Evolutionary conservation across 2,329 filamentous ascomycete genomes (phyloP).

Genomic region (Aureobasidium uvarum): DNA sequence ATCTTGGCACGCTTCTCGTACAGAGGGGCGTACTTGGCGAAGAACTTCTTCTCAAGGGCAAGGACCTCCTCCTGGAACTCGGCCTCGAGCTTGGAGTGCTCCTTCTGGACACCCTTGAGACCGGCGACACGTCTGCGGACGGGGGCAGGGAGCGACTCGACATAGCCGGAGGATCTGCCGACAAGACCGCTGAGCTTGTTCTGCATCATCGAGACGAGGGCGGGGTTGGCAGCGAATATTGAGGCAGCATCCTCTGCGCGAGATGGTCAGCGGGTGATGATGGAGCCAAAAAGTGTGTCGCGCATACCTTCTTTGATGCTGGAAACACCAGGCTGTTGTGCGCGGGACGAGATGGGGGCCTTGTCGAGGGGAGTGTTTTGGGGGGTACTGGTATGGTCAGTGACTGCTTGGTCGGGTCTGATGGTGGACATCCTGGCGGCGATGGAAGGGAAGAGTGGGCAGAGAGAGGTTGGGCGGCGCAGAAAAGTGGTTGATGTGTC

Average conservation of each 20-base stretch:
- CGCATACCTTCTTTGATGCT: constrained; percentile 95
- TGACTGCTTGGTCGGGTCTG: background rate
- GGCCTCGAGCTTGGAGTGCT: constrained; percentile 96
- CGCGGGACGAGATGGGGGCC: constrained; percentile 95
- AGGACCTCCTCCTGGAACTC: constrained; percentile 99
- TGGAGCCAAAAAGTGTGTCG: constrained; percentile 25
- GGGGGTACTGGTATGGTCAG: constrained; percentile 66
- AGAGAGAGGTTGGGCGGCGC: background rate
- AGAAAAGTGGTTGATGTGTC: background rate
- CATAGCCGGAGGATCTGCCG: constrained; percentile 93
- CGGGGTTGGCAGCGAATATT: constrained; percentile 93
- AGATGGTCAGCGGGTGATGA: constrained; percentile 27
- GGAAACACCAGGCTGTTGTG: constrained; percentile 87
- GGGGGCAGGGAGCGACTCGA: constrained; percentile 86
- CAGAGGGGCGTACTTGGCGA: constrained; percentile 95
- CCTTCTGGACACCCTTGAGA: constrained; percentile 96
- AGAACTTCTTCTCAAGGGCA: constrained; percentile 99
- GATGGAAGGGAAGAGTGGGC: background rate
- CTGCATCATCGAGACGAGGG: constrained; percentile 95
- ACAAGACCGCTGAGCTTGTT: constrained; percentile 91
- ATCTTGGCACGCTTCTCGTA: constrained; percentile 95
- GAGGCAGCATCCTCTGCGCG: constrained; percentile 83
- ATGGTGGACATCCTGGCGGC: background rate
- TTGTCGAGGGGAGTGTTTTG: constrained; percentile 92
- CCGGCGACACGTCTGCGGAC: constrained; percentile 93